A percentile compares a stretch with the other conserved stretches of the same genome.
Conservation (phyloP, 306 rosid genomes). For the Pueraria montana region DNA sequence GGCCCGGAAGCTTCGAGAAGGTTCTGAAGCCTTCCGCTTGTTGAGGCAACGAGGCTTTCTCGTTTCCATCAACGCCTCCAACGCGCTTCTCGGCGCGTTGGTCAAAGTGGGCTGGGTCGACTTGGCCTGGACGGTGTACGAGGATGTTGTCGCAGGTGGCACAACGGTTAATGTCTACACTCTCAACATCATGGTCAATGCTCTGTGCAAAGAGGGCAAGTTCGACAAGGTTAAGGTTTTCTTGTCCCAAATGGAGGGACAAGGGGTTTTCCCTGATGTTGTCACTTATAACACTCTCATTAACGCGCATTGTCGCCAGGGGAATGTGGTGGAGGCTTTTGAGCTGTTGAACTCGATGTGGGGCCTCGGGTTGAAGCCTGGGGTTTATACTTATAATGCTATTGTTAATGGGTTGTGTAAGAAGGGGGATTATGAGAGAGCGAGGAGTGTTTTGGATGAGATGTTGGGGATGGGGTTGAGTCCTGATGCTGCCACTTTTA, state of each 20-base stretch:
- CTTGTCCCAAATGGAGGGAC: slow-evolving; percentile 69
- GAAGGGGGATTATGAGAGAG: slow-evolving; percentile 65
- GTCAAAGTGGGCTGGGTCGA: slow-evolving; percentile 89
- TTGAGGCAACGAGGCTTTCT: slow-evolving; percentile 62
- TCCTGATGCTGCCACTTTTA: slow-evolving; percentile 80
- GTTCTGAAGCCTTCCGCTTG: slow-evolving; percentile 69
- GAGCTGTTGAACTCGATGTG: slow-evolving; percentile 60
- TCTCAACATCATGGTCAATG: slow-evolving; percentile 91
- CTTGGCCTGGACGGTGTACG: slow-evolving; percentile 78
- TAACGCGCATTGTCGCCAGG: slow-evolving; percentile 73
- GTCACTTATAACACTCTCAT: slow-evolving; percentile 87
- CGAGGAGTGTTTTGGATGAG: slow-evolving; percentile 66
- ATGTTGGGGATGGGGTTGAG: slow-evolving; percentile 69
- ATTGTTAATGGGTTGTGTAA: slow-evolving; percentile 86
- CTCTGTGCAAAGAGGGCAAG: slow-evolving; percentile 76
- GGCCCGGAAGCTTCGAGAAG: slow-evolving; percentile 87
- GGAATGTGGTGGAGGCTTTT: slow-evolving; percentile 69
- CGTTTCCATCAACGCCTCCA: slow-evolving; percentile 77
- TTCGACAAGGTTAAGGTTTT: slow-evolving; percentile 59
- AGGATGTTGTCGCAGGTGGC: slow-evolving; percentile 64
- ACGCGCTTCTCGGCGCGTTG: slow-evolving; percentile 82
- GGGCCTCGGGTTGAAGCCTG: slow-evolving; percentile 70
- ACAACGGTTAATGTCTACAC: slow-evolving; percentile 70
- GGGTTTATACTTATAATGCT: slow-evolving; percentile 78
- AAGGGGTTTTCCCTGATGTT: slow-evolving; percentile 67